Evolutionary conservation across 2,329 filamentous ascomycete species (phyloP).

Genomic region (Aspergillus sp.): DNA sequence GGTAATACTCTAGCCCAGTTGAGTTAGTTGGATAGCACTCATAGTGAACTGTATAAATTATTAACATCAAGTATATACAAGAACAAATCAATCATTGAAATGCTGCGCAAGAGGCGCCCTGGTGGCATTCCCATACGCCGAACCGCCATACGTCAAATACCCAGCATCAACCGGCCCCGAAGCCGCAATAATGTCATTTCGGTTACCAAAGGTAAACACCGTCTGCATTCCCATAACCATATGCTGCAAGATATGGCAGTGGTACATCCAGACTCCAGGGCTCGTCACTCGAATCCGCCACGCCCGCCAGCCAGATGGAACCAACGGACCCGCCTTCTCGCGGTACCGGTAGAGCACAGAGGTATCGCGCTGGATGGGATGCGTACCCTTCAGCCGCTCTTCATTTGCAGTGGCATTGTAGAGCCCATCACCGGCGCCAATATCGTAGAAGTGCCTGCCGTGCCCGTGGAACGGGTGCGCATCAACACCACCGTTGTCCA

Average conservation of each 20-base stretch:
- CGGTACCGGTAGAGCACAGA: constrained; percentile 59
- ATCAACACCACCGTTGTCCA: constrained; percentile 31
- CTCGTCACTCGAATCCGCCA: constrained; percentile 58
- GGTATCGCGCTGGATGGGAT: constrained; percentile 46
- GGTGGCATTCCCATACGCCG: constrained; percentile 40
- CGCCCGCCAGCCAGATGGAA: constrained; percentile 58
- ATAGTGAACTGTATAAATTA: no score
- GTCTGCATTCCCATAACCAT: constrained; percentile 51
- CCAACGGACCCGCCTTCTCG: constrained; percentile 38
- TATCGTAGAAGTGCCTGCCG: constrained; percentile 47
- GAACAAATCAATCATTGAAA: not conserved
- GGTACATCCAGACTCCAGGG: constrained; percentile 54
- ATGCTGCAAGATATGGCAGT: constrained; percentile 52
- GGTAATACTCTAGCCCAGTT: no score
- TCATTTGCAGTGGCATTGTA: constrained; percentile 48
- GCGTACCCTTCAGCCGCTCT: constrained; percentile 36
- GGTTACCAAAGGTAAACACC: constrained; percentile 49
- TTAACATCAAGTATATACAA: not conserved
- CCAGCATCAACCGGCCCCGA: constrained; percentile 37
- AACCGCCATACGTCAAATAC: constrained; percentile 47
- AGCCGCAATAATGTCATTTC: constrained; percentile 35
- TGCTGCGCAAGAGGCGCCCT: constrained; percentile 3
- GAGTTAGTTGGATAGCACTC: no score
- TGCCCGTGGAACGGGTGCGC: constrained; percentile 50
- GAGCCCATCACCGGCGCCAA: constrained; percentile 47